A percentile compares a stretch with the other conserved stretches of the same genome.
Conservation (phyloP, 1,284 basidiomycete species). For the Cutaneotrichosporon curvatum region DNA sequence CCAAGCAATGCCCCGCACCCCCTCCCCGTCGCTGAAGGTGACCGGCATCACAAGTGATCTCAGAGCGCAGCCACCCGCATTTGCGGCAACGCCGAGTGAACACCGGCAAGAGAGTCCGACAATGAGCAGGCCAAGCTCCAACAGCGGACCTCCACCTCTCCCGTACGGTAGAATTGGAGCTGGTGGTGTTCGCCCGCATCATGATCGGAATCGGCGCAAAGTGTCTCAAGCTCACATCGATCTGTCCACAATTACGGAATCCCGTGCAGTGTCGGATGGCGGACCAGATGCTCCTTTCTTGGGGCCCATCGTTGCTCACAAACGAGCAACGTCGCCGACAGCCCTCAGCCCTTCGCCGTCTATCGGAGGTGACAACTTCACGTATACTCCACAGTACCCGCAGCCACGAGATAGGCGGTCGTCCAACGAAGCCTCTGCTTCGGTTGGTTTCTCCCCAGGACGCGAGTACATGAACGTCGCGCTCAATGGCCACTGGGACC, state of each 20-base stretch:
- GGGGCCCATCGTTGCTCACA: conserved; percentile 6
- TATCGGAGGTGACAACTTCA: conserved; percentile 23
- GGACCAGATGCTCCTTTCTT: conserved; percentile 4
- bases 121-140: too few species aligned
- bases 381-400: conserved; percentile 10
- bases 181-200: conserved; percentile 6
- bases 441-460: conserved; percentile 14
- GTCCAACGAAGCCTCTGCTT: neutral
- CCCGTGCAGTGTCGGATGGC: conserved; percentile 1
- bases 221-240: conserved; percentile 27
- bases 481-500: conserved; percentile 17
- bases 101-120: too few species aligned
- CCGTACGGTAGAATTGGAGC: too few species aligned
- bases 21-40: neutral
- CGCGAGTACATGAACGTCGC: conserved; percentile 39
- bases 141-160: too few species aligned
- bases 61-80: too few species aligned
- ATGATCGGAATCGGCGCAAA: conserved; percentile 11
- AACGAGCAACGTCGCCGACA: conserved; percentile 17
- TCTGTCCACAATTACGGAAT: conserved; percentile 24
- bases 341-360: conserved; percentile 29
- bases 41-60: neutral
- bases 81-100: too few species aligned
- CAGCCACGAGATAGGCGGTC: neutral
- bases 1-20: neutral